Conservation (phyloP, 805 yeast genomes). For the Teunomyces atbi region DNA sequence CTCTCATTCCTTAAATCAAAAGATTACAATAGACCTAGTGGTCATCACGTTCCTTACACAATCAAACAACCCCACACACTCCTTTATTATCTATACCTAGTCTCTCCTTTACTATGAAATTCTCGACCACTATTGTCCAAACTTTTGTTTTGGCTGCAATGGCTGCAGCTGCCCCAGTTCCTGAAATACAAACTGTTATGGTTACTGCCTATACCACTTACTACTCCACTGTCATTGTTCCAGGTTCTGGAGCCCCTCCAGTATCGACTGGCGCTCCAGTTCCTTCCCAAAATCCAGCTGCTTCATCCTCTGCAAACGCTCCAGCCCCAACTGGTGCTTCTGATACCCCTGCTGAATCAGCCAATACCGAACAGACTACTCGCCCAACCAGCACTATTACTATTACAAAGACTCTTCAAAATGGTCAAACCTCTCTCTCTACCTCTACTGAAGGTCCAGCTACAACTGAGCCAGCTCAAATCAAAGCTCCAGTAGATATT, state of each 20-base stretch:
- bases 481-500: neutral
- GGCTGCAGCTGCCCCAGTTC: conserved; percentile 25
- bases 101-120: conserved; percentile 16
- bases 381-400: conserved; percentile 1
- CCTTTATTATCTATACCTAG: conserved; percentile 3
- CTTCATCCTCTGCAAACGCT: neutral
- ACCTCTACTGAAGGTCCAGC: conserved; percentile 1
- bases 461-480: neutral
- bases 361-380: conserved; percentile 4
- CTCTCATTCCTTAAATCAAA: neutral
- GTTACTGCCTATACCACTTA: conserved; percentile 24
- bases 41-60: conserved; percentile 2
- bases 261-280: conserved; percentile 8
- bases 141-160: conserved; percentile 12
- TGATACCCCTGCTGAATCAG: conserved; percentile 8
- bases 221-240: conserved; percentile 14
- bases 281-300: conserved; percentile 10
- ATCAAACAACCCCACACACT: neutral
- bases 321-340: neutral
- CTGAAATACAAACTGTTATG: conserved; percentile 23
- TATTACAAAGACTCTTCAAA: neutral
- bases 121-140: conserved; percentile 13
- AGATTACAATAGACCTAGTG: neutral
- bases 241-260: conserved; percentile 13
- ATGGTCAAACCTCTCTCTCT: neutral